Base-by-base conservation (phyloP, 768 basidiomycete genomes). In the Trametes cingulata region DNA sequence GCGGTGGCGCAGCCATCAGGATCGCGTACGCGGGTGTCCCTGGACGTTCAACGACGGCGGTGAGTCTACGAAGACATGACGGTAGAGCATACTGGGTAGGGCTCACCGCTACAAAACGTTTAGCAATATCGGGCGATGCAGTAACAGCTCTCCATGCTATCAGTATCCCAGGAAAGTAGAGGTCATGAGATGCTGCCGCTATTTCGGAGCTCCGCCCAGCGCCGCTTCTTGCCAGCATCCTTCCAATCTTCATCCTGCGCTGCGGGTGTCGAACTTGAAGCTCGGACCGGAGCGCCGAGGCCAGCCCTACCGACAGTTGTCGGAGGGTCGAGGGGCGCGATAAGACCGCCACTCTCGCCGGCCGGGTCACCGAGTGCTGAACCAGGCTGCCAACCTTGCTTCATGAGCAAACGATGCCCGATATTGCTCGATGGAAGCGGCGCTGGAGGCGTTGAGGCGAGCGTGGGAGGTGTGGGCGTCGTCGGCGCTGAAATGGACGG, bases 341-440 rank as follows among this genome's bases (percentile, higher is more conserved):
- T 72, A 15, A 86, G 71, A 15, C 79, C 80, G 46, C 67, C 71
- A 36, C 74, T 70, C 33, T 71, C 76, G 29, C 77, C 77, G 12
- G 71, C 69, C 7, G 70, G 52, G 14, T 68, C 61, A 2, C 85
- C 85, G 17, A 88, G 77, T 3, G 80, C 75, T 22, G 78, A 73
- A 0, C 90, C 91, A 9, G 88, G 90, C 17, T 77, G 75, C 91
- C 91, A 93, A 1, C 90, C 90, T 71, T 89, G 88, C 69, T 85
- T 87, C 70, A 85, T 75, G 0, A 92, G 76, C 29, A 93, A 74
- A 37, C 76, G 79, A 66, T 88, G 84, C 0, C 90, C 91, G 53
- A 91, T 74, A 66, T 90, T 92, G 17, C 77, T 75, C 2, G 78
- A 67, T 2, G 82, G 69, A 20, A 91, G 67, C 0, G 87, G 84